These are phyloP conservation scores for Penicillium olsonii DNA, from an alignment of 2,329 filamentous ascomycete species.

Conservation along the genomic window DNA sequence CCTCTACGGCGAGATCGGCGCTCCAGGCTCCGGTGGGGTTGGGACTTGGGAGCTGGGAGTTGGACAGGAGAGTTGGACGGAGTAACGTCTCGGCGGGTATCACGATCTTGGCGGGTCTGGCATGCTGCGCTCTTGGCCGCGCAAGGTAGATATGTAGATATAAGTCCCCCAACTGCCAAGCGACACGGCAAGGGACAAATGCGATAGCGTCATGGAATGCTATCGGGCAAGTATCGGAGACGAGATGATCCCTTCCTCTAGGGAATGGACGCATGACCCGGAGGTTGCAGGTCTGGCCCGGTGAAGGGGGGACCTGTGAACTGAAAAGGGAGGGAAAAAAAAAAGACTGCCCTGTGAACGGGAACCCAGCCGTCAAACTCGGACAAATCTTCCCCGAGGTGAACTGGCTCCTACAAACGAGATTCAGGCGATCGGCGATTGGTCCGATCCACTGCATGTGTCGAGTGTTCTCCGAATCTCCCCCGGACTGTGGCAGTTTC, in stretches of 20 bases:
- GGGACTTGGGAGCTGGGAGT: no score
- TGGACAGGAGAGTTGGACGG: no score
- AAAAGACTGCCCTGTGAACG: no score
- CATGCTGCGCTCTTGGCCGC: slow-evolving; percentile 1
- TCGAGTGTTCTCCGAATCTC: slow-evolving; percentile 28
- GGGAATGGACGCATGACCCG: slow-evolving; percentile 22
- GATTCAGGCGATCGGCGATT: background rate
- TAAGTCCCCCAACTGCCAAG: slow-evolving; percentile 16
- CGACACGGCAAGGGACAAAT: background rate
- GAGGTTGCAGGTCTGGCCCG: background rate
- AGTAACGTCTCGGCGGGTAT: slow-evolving; percentile 5
- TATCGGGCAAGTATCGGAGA: slow-evolving; percentile 8
- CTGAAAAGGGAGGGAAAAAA: background rate
- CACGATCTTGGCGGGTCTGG: slow-evolving; percentile 1
- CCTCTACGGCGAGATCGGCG: background rate
- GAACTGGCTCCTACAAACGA: no score
- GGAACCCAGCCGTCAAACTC: background rate
- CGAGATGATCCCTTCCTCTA: slow-evolving; percentile 25
- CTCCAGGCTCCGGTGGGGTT: no score
- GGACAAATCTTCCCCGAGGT: slow-evolving; percentile 20
- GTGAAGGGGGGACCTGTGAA: background rate
- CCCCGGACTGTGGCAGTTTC: slow-evolving; percentile 20
- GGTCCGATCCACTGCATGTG: slow-evolving; percentile 4
- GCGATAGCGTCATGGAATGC: slow-evolving; percentile 7
- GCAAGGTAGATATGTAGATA: slow-evolving; percentile 10